Percentiles rank a stretch among this genome's conserved stretches.
These are phyloP conservation scores for Zalerion maritima DNA, from an alignment of 495 filamentous ascomycete genomes.

Conservation along the genomic window DNA sequence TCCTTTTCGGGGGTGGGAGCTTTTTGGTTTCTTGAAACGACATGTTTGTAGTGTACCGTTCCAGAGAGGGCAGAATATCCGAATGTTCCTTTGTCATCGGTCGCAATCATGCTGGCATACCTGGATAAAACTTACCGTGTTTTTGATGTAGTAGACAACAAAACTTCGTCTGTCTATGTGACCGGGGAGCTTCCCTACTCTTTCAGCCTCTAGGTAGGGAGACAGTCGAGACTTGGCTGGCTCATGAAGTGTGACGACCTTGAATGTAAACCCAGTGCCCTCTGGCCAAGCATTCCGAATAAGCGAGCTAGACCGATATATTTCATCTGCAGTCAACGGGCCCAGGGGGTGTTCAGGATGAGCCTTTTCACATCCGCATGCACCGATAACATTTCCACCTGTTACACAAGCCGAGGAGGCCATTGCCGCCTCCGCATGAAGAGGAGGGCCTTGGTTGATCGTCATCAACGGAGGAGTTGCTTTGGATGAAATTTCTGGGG, in stretches of 20 bases:
- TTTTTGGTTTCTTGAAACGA: too few species aligned
- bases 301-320: slow-evolving; percentile 27
- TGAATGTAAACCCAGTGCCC: slow-evolving; percentile 39
- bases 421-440: too few species aligned
- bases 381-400: too few species aligned
- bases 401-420: too few species aligned
- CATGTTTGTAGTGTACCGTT: too few species aligned
- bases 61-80: too few species aligned
- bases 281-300: slow-evolving; percentile 35
- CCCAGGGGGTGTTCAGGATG: slow-evolving; percentile 40
- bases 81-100: too few species aligned
- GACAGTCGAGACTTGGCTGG: slow-evolving; percentile 43
- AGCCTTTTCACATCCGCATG: too few species aligned
- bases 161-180: slow-evolving; percentile 38
- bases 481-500: too few species aligned
- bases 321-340: slow-evolving; percentile 42
- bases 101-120: not conserved
- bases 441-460: too few species aligned
- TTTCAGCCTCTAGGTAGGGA: slow-evolving; percentile 27
- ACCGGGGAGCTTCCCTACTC: slow-evolving; percentile 18
- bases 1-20: too few species aligned
- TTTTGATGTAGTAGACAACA: slow-evolving; percentile 47
- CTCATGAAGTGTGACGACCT: slow-evolving; percentile 47
- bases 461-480: too few species aligned
- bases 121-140: slow-evolving; percentile 32